Evolutionary conservation across 208 protist genomes (phyloP), one percentile per base, ranked within the genome.

Genomic region (Crithidia acanthocephali): DNA sequence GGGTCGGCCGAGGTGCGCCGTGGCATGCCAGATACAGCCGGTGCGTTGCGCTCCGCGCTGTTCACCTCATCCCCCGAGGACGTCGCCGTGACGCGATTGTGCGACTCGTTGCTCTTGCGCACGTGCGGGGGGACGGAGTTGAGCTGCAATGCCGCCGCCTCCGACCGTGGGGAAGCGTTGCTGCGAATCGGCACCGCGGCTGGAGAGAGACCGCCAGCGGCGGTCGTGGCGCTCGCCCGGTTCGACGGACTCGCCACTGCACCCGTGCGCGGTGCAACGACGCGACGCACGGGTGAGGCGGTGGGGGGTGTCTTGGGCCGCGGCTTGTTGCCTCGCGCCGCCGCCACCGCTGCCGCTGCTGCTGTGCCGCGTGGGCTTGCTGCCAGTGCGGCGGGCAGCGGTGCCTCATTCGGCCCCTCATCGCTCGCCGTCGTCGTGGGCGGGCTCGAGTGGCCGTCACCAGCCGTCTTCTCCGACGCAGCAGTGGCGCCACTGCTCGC

Each of bases 41-140:
- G 37, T 13, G 57, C 40, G 32, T 15, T 16, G 37, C 59, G 42
- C 11, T 64, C 59, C 1, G 30, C 47, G n/a, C 6, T 30, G 47
- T 18, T 33, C 28, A 7, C 33, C 3, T 68, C 50, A 1, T 56
- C 62, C 4, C 30, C 30, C 11, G 48, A 25, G n/a, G 57, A 57
- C 30, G 67, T 10, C 22, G 66, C 71, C 16, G 50, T 45, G 32
- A 28, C 51, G 37, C 71, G 50, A 5, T 37, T 48, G 30, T 61
- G 52, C 15, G 33, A 32, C 18, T 63, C 40, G 50, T 56, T 67
- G 30, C 40, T 45, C 20, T 20, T 13, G 18, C 50, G 60, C 1
- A 30, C 35, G 22, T 62, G 42, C 44, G 72, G 47, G 9, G 65
- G 25, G 9, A 66, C 59, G 10, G 52, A 57, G 47, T 18, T 68